Percentiles rank a stretch among this genome's conserved stretches.
Evolutionary conservation across 768 basidiomycete genomes (phyloP).

Genomic region (Phaeotremella fagi): DNA sequence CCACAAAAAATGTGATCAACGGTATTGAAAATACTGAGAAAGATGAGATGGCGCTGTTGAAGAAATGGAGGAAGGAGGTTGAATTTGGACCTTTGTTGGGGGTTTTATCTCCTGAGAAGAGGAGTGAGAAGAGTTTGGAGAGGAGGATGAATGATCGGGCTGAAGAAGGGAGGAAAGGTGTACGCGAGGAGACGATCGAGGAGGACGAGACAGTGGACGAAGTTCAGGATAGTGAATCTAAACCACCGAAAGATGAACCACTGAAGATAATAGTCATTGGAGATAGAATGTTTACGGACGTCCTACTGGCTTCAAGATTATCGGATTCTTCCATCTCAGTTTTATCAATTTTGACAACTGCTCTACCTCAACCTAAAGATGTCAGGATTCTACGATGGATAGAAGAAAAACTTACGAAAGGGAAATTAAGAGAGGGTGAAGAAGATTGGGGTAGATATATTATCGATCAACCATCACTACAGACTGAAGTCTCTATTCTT

Average conservation of each 20-base stretch:
- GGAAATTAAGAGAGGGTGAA: background rate
- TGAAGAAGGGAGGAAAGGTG: slow-evolving; percentile 6
- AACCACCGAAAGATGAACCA: slow-evolving; percentile 10
- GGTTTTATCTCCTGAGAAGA: slow-evolving; percentile 7
- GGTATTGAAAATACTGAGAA: slow-evolving; percentile 12
- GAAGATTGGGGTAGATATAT: slow-evolving; percentile 18
- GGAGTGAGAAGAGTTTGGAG: background rate
- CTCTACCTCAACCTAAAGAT: slow-evolving; percentile 38
- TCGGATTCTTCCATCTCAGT: slow-evolving; percentile 17
- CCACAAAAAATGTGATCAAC: slow-evolving; percentile 44
- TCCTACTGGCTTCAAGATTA: slow-evolving; percentile 71
- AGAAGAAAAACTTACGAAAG: slow-evolving; percentile 31
- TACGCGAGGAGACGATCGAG: background rate
- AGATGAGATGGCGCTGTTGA: slow-evolving; percentile 47
- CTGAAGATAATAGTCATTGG: slow-evolving; percentile 73
- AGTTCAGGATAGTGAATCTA: background rate
- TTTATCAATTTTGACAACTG: slow-evolving; percentile 45
- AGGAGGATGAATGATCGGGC: background rate
- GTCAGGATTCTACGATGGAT: slow-evolving; percentile 41
- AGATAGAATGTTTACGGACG: slow-evolving; percentile 87
- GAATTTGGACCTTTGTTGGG: slow-evolving; percentile 48
- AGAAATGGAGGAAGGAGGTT: slow-evolving; percentile 10
- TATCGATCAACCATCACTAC: background rate
- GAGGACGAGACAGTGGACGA: background rate
- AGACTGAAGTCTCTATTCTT: no score